A percentile compares a stretch with the other conserved stretches of the same genome.
phyloP scores from a whole-genome alignment of 164 flowering plant genomes.

The Vitis amurensis region DNA sequence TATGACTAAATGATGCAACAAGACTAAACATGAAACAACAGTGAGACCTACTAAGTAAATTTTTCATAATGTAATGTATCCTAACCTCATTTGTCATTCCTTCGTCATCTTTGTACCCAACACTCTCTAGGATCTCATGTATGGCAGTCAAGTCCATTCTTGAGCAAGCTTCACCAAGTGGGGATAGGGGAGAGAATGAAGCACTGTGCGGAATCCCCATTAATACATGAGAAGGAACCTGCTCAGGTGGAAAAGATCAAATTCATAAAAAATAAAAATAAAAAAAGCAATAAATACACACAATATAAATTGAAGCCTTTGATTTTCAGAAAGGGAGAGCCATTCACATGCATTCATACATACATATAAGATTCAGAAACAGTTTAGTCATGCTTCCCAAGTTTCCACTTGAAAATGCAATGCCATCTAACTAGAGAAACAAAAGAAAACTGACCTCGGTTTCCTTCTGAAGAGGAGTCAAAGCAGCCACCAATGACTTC shows the following conservation, averaged over 20 bases:
- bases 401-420: not conserved
- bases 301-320: too few species aligned
- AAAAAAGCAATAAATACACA: too few species aligned
- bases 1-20: not conserved
- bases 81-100: slow-evolving; percentile 63
- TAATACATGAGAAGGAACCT: slow-evolving; percentile 64
- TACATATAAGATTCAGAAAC: not conserved
- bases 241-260: not conserved
- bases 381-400: not conserved
- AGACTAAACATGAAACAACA: not conserved
- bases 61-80: not conserved
- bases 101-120: slow-evolving; percentile 66
- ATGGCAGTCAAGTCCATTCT: slow-evolving; percentile 65
- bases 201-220: slow-evolving; percentile 53
- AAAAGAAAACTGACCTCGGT: slow-evolving; percentile 36
- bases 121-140: slow-evolving; percentile 46
- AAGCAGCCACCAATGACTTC: slow-evolving; percentile 50
- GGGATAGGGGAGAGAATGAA: slow-evolving; percentile 35
- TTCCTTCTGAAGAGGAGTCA: slow-evolving; percentile 60
- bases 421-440: not conserved
- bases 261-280: not conserved
- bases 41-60: not conserved
- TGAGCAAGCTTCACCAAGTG: slow-evolving; percentile 61
- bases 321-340: too few species aligned
- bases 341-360: too few species aligned